A percentile compares a stretch with the other conserved stretches of the same genome.
Evolutionary conservation across 2,329 filamentous ascomycete species (phyloP).

Genomic region (Penicillium sp.): DNA sequence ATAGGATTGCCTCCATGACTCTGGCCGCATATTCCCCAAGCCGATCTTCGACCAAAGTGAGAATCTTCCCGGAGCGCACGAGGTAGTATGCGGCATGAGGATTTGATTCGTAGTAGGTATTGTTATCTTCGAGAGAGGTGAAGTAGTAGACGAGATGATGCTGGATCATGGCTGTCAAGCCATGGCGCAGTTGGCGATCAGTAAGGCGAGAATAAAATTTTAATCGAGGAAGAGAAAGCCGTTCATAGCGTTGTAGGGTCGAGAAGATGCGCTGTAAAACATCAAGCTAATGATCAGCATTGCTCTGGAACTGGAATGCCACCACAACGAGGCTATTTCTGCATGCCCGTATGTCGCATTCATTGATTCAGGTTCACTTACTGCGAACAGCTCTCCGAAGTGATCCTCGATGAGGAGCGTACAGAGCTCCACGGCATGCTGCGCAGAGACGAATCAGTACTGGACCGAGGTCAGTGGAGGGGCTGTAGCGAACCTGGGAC

Average conservation of each 20-base stretch:
- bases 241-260: slow-evolving; percentile 74
- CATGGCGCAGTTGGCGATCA: slow-evolving; percentile 74
- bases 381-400: slow-evolving; percentile 88
- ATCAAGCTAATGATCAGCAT: slow-evolving; percentile 4
- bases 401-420: slow-evolving; percentile 83
- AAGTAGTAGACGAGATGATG: slow-evolving; percentile 81
- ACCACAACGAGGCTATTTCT: background rate
- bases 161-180: slow-evolving; percentile 80
- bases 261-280: slow-evolving; percentile 74
- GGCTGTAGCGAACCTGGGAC: slow-evolving; percentile 54
- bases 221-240: slow-evolving; percentile 70
- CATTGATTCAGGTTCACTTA: slow-evolving; percentile 52
- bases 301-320: background rate
- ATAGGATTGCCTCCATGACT: slow-evolving; percentile 72
- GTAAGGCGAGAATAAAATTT: slow-evolving; percentile 70
- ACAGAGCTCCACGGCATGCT: slow-evolving; percentile 84
- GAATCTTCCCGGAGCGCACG: slow-evolving; percentile 76
- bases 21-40: slow-evolving; percentile 74
- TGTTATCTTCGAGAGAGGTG: slow-evolving; percentile 60
- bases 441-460: slow-evolving; percentile 11
- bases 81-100: slow-evolving; percentile 77
- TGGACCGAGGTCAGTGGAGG: background rate
- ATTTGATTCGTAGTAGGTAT: slow-evolving; percentile 82
- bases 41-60: slow-evolving; percentile 70
- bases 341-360: background rate